Conservation (phyloP, 768 basidiomycete species). For the Suillus alpinus region DNA sequence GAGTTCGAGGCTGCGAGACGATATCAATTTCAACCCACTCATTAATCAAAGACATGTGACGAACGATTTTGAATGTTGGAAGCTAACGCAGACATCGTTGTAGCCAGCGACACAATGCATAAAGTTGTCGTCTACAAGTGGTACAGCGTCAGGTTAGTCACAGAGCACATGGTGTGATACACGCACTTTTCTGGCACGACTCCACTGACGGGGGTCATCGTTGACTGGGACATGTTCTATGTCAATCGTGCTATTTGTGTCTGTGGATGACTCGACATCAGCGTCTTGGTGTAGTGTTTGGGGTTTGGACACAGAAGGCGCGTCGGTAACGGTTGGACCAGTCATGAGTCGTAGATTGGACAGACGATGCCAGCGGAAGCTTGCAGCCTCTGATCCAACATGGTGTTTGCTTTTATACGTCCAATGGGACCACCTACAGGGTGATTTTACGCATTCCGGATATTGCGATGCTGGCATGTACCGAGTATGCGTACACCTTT, state of each 20-base stretch:
- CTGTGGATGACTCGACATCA: background rate
- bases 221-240: constrained; percentile 41
- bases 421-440: background rate
- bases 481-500: background rate
- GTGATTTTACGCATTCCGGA: background rate
- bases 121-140: constrained; percentile 19
- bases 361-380: background rate
- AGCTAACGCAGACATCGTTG: constrained; percentile 19
- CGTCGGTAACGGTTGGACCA: background rate
- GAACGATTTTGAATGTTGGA: constrained; percentile 27
- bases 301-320: background rate
- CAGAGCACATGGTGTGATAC: background rate
- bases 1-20: constrained; percentile 53
- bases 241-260: constrained; percentile 15
- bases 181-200: constrained; percentile 50
- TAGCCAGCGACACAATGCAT: constrained; percentile 24
- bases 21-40: background rate
- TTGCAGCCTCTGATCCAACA: background rate
- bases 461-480: background rate
- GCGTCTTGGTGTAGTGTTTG: background rate
- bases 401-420: background rate
- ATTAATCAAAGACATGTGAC: constrained; percentile 4
- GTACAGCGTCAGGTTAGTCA: background rate
- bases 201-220: constrained; percentile 65
- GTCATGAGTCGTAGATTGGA: background rate